These are phyloP conservation scores for Macrophomina phaseolina DNA, from an alignment of 2,329 filamentous ascomycete species.

Conservation along the genomic window DNA sequence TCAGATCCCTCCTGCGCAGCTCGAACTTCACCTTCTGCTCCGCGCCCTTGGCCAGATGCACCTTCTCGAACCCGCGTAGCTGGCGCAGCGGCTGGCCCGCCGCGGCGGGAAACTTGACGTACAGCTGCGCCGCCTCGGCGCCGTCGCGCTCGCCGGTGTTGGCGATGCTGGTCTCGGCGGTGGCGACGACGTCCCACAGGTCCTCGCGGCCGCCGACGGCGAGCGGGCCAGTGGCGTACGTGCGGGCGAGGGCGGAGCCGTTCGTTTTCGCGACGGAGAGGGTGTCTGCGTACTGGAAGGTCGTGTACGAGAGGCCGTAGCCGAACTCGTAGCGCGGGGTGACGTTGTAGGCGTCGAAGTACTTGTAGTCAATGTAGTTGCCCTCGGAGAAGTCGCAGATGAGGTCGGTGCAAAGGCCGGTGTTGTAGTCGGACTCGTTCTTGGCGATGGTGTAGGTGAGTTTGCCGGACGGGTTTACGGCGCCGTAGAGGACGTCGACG, in stretches of 20 bases:
- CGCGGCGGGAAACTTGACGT: constrained; percentile 28
- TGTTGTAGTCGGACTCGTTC: constrained; percentile 68
- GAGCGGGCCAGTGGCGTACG: constrained; percentile 30
- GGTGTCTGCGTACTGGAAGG: constrained; percentile 22
- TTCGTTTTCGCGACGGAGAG: constrained; percentile 38
- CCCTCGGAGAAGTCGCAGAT: constrained; percentile 44
- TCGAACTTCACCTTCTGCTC: constrained; percentile 15
- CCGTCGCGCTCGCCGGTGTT: constrained; percentile 30
- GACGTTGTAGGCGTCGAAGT: constrained; percentile 50
- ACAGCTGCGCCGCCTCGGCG: constrained; percentile 32
- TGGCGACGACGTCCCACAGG: constrained; percentile 25
- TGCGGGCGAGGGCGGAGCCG: not conserved
- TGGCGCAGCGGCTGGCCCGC: constrained; percentile 27
- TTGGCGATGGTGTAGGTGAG: constrained; percentile 87
- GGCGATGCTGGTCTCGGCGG: constrained; percentile 23
- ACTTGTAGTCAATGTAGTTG: constrained; percentile 53
- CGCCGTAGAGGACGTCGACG: constrained; percentile 78
- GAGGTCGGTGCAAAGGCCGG: constrained; percentile 10
- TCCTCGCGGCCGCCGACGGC: constrained; percentile 26
- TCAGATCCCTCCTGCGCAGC: constrained; percentile 30
- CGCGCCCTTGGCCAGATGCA: constrained; percentile 28
- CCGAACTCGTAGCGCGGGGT: constrained; percentile 38
- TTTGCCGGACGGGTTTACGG: constrained; percentile 77
- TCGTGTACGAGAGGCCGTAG: constrained; percentile 27
- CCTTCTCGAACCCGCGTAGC: constrained; percentile 31